phyloP scores from a whole-genome alignment of 805 yeast species.

The Torulaspora delbrueckii region DNA sequence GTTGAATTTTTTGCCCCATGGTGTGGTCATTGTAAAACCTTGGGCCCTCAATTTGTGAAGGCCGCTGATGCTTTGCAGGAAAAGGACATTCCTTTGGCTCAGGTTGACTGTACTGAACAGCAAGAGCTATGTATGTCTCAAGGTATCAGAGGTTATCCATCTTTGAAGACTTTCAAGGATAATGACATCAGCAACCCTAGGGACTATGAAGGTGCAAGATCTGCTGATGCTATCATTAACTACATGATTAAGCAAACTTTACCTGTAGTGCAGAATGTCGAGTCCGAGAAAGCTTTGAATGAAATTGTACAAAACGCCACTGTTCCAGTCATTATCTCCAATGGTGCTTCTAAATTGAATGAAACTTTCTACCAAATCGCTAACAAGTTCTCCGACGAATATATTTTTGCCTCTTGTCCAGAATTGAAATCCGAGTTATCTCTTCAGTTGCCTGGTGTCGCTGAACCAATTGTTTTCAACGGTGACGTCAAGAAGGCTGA shows the following conservation, averaged over 20 bases:
- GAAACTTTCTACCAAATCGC: conserved; percentile 62
- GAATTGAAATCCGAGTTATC: conserved; percentile 33
- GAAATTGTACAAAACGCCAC: conserved; percentile 39
- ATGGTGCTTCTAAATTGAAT: conserved; percentile 42
- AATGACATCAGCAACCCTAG: conserved; percentile 41
- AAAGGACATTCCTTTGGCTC: conserved; percentile 68
- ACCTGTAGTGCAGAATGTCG: conserved; percentile 63
- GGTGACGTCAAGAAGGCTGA: conserved; percentile 23
- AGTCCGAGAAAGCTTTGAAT: conserved; percentile 46
- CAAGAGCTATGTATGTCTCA: conserved; percentile 62
- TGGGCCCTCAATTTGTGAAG: conserved; percentile 73
- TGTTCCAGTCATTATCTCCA: conserved; percentile 56
- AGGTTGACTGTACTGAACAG: conserved; percentile 80
- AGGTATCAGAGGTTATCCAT: conserved; percentile 78
- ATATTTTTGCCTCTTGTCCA: conserved; percentile 49
- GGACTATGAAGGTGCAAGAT: conserved; percentile 83
- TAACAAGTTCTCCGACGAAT: conserved; percentile 54
- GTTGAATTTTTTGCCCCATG: conserved; percentile 94
- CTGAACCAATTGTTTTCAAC: conserved; percentile 32
- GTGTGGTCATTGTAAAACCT: conserved; percentile 93
- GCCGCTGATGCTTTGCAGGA: conserved; percentile 70
- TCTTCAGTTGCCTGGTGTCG: conserved; percentile 29
- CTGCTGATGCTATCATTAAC: conserved; percentile 67
- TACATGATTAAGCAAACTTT: conserved; percentile 77
- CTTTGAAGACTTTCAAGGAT: conserved; percentile 66